phyloP scores from a whole-genome alignment of 2,329 filamentous ascomycete species.

The Sarocladium brachiariae region DNA sequence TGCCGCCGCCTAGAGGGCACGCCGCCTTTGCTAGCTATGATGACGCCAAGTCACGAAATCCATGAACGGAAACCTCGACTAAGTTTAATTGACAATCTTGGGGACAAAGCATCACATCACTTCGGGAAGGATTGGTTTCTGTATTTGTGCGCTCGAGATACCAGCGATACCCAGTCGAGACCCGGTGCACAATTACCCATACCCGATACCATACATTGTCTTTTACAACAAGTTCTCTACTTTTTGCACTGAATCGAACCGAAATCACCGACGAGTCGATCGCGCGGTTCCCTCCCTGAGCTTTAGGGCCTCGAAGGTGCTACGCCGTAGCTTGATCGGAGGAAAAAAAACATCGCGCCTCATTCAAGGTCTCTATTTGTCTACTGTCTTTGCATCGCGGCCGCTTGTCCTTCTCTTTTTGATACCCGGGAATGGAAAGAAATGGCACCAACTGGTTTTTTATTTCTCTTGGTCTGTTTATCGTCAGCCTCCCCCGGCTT shows the following conservation, averaged over 20 bases:
- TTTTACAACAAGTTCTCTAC: conserved; percentile 11
- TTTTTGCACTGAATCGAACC: conserved; percentile 14
- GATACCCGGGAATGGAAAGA: conserved; percentile 9
- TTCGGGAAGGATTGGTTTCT: conserved; percentile 39
- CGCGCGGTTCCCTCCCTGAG: neutral
- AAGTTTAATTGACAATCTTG: conserved; percentile 12
- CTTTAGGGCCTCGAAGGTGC: neutral
- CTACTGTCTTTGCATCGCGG: conserved; percentile 8
- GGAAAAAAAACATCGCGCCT: neutral
- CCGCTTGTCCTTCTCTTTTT: conserved; percentile 10
- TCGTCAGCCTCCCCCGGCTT: neutral
- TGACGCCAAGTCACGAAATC: conserved; percentile 18
- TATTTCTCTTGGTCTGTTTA: conserved; percentile 18
- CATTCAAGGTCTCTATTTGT: neutral
- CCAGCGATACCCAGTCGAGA: conserved; percentile 49
- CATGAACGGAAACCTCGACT: conserved; percentile 10
- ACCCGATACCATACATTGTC: conserved; percentile 26
- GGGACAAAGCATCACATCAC: conserved; percentile 22
- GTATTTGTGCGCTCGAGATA: conserved; percentile 43
- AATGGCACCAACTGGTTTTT: conserved; percentile 8
- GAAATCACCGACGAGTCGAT: neutral
- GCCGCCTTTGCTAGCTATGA: conserved; percentile 18
- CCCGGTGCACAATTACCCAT: conserved; percentile 36
- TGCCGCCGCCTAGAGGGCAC: conserved; percentile 41
- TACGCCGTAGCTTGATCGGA: neutral